Evolutionary conservation across 345 rosid species (phyloP).

Genomic region (Pseudoturritis turrita): DNA sequence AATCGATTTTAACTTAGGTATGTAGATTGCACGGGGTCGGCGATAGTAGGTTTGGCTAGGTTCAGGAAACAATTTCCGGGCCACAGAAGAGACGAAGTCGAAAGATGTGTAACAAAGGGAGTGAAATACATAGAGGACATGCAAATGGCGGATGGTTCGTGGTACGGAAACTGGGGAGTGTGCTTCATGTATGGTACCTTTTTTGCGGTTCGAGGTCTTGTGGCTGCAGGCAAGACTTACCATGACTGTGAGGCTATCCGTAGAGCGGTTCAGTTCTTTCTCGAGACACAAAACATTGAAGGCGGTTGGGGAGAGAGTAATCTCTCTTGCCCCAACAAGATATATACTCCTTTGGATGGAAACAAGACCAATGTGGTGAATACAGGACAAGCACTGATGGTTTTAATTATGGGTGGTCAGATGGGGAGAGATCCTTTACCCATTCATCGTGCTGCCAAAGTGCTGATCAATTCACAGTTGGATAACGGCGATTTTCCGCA

Average conservation of each 20-base stretch:
- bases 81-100: conserved; percentile 45
- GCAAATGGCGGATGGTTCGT: conserved; percentile 53
- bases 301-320: conserved; percentile 71
- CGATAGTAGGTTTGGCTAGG: conserved; percentile 20
- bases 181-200: conserved; percentile 56
- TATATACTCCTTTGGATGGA: conserved; percentile 40
- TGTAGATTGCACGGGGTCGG: conserved; percentile 48
- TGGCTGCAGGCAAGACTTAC: conserved; percentile 39
- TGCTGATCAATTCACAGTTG: background rate
- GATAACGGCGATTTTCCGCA: conserved; percentile 1
- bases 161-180: conserved; percentile 63
- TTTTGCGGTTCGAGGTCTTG: conserved; percentile 49
- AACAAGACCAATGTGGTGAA: conserved; percentile 45
- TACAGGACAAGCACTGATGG: conserved; percentile 50
- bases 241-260: conserved; percentile 31
- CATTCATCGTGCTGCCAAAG: background rate
- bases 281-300: conserved; percentile 40
- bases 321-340: conserved; percentile 47
- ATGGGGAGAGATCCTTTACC: background rate
- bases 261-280: conserved; percentile 44
- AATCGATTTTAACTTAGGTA: background rate
- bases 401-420: conserved; percentile 41
- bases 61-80: conserved; percentile 44
- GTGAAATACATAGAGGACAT: conserved; percentile 33
- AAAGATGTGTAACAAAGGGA: conserved; percentile 38